Conservation (phyloP, 176 grass and related monocot genomes). For the Cenchrus purpureus region DNA sequence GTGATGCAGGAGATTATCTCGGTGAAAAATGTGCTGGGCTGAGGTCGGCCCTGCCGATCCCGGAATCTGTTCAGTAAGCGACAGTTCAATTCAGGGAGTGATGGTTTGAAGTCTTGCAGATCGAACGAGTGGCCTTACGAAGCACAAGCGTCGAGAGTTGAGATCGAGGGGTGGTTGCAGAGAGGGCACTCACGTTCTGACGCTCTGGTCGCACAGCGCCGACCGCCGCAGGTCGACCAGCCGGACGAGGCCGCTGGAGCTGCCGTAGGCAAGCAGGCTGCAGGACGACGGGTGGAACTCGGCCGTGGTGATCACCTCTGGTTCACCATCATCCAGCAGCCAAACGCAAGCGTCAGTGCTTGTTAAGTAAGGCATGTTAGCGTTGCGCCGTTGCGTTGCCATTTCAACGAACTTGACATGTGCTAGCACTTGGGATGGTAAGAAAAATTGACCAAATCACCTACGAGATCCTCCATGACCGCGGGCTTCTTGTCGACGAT, state of each 20-base stretch:
- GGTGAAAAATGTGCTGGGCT: slow-evolving; percentile 62
- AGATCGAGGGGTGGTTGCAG: neutral
- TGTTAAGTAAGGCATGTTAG: too few species aligned
- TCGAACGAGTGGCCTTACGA: neutral
- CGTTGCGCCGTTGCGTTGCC: too few species aligned
- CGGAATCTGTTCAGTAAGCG: slow-evolving; percentile 50
- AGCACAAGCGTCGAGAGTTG: neutral
- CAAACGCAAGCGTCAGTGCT: too few species aligned
- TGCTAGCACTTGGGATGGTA: neutral
- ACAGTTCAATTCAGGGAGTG: neutral
- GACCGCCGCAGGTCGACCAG: slow-evolving; percentile 71
- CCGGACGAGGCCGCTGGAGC: slow-evolving; percentile 64
- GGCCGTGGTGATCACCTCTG: slow-evolving; percentile 77
- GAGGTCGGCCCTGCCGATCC: slow-evolving; percentile 43
- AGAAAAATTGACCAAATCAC: slow-evolving; percentile 51
- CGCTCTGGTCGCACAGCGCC: slow-evolving; percentile 62
- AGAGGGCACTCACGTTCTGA: slow-evolving; percentile 37
- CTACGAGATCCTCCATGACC: slow-evolving; percentile 72
- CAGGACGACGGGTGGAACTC: slow-evolving; percentile 70
- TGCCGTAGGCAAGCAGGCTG: slow-evolving; percentile 62
- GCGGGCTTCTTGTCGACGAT: slow-evolving; percentile 56
- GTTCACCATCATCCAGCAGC: neutral
- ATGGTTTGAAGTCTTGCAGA: too few species aligned
- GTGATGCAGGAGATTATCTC: slow-evolving; percentile 84
- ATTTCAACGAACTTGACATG: neutral